Percentiles rank a stretch among this genome's conserved stretches.
Conservation (phyloP, 2,329 filamentous ascomycete species). For the Ophiostoma tasmaniense region DNA sequence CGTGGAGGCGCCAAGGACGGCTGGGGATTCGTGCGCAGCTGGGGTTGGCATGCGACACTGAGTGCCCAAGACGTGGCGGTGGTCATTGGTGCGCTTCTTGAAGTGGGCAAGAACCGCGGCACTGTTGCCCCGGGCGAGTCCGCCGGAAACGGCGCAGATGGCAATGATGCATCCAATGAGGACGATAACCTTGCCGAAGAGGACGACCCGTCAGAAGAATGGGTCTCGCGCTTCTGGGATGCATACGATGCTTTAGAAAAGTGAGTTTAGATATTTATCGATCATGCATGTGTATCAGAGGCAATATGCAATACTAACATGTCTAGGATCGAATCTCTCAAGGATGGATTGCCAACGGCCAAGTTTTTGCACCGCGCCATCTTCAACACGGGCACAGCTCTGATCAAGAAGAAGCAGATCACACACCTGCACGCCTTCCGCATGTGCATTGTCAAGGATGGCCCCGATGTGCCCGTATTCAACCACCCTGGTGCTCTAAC, state of each 20-base stretch:
- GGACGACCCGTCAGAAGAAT: slow-evolving; percentile 42
- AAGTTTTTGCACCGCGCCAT: slow-evolving; percentile 89
- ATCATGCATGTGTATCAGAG: too few relatives aligned
- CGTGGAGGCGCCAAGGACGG: slow-evolving; percentile 72
- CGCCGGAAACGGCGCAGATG: slow-evolving; percentile 20
- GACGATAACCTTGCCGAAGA: slow-evolving; percentile 33
- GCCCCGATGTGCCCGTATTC: slow-evolving; percentile 84
- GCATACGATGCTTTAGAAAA: slow-evolving; percentile 64
- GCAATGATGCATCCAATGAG: slow-evolving; percentile 39
- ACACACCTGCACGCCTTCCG: slow-evolving; percentile 86
- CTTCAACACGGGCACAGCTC: slow-evolving; percentile 79
- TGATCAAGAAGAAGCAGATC: slow-evolving; percentile 91
- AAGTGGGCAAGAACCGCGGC: slow-evolving; percentile 62
- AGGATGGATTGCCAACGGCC: slow-evolving; percentile 68
- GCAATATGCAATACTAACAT: not conserved
- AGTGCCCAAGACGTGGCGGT: slow-evolving; percentile 93
- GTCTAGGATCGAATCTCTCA: slow-evolving; percentile 62
- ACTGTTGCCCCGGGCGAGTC: slow-evolving; percentile 26
- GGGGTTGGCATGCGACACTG: slow-evolving; percentile 93
- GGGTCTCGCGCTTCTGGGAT: slow-evolving; percentile 60
- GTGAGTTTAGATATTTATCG: slow-evolving; percentile 40
- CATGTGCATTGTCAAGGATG: slow-evolving; percentile 92
- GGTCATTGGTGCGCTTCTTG: slow-evolving; percentile 81
- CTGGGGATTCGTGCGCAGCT: slow-evolving; percentile 94
- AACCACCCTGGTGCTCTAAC: slow-evolving; percentile 87